A percentile compares a stretch with the other conserved stretches of the same genome.
These are phyloP conservation scores for Diplodia sapinea DNA, from an alignment of 2,329 filamentous ascomycete species.

Conservation along the genomic window DNA sequence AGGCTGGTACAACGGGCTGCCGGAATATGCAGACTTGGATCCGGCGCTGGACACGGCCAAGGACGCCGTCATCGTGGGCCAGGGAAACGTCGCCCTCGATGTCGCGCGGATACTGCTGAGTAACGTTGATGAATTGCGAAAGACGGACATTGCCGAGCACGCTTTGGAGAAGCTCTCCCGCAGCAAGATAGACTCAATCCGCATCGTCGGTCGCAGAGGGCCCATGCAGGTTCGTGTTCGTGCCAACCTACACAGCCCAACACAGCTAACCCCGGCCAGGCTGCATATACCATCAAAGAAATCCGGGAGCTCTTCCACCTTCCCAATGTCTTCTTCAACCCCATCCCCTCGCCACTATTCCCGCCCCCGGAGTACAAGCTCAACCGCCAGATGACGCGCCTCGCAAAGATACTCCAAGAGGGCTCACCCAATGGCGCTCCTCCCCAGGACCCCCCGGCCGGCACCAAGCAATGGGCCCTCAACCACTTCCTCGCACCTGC, in stretches of 20 bases:
- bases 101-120: conserved; percentile 86
- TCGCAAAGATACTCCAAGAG: conserved; percentile 81
- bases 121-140: conserved; percentile 72
- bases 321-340: conserved; percentile 71
- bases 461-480: conserved; percentile 77
- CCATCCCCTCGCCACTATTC: conserved; percentile 69
- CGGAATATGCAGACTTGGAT: conserved; percentile 74
- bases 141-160: conserved; percentile 87
- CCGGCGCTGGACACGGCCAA: conserved; percentile 77
- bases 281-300: conserved; percentile 95
- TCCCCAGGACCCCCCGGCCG: conserved; percentile 45
- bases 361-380: conserved; percentile 72
- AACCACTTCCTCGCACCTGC: conserved; percentile 83
- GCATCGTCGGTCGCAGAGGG: conserved; percentile 86
- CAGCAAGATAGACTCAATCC: conserved; percentile 78
- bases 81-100: conserved; percentile 95
- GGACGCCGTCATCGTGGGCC: conserved; percentile 85
- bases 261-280: conserved; percentile 57
- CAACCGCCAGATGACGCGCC: conserved; percentile 74
- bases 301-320: conserved; percentile 85
- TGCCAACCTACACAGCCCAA: conserved; percentile 7
- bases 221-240: conserved; percentile 74
- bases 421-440: conserved; percentile 62
- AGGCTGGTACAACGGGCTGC: conserved; percentile 97
- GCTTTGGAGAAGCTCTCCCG: conserved; percentile 75